Evolutionary conservation across 1,284 basidiomycete species (phyloP).

Genomic region (Trichosporon sp.): DNA sequence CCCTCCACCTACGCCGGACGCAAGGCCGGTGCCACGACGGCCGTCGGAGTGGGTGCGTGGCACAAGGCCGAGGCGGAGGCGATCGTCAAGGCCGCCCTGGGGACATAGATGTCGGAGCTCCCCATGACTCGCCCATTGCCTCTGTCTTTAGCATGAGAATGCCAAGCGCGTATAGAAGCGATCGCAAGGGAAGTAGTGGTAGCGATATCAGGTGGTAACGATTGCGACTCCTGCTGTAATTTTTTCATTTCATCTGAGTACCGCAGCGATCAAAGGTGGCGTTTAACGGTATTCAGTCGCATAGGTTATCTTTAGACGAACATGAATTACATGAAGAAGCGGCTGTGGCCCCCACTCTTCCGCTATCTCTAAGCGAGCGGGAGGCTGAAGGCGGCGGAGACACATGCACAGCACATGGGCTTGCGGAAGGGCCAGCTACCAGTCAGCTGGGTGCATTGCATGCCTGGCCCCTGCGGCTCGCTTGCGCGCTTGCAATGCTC

Average conservation of each 20-base stretch:
- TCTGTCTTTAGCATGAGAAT: background rate
- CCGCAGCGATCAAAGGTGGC: background rate
- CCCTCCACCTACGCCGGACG: constrained; percentile 61
- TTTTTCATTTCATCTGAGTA: background rate
- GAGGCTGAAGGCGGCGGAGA: background rate
- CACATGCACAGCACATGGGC: background rate
- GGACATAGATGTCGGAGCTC: background rate
- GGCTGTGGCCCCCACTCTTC: background rate
- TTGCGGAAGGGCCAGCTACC: background rate
- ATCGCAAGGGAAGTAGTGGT: background rate
- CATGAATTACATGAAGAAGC: background rate
- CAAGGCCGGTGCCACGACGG: constrained; percentile 67
- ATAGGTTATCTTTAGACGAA: background rate
- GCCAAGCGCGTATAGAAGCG: background rate
- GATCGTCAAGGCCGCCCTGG: constrained; percentile 56
- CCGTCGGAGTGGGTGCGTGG: constrained; percentile 66
- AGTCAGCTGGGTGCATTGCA: background rate
- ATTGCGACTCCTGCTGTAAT: background rate
- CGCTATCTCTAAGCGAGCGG: background rate
- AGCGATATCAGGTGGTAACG: background rate
- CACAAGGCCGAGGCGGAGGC: constrained; percentile 63
- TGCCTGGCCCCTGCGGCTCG: too few relatives aligned
- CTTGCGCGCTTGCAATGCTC: background rate
- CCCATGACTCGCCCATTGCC: background rate
- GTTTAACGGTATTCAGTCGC: background rate